These are phyloP conservation scores for Ogataea minuta DNA, from an alignment of 805 yeast genomes.

Conservation along the genomic window DNA sequence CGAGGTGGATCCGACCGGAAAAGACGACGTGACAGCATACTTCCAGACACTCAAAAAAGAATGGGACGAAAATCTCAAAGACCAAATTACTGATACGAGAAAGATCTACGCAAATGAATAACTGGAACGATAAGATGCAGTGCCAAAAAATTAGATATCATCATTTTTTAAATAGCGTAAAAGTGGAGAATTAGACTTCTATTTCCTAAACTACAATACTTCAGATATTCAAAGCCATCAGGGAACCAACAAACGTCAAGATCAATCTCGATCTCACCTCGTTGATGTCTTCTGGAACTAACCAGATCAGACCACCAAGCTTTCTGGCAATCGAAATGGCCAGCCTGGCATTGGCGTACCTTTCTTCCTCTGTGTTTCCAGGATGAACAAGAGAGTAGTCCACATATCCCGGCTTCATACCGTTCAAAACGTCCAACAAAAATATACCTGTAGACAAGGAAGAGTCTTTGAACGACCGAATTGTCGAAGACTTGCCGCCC, in stretches of 20 bases:
- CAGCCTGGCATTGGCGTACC: slow-evolving; percentile 90
- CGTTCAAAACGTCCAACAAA: slow-evolving; percentile 85
- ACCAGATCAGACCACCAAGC: slow-evolving; percentile 95
- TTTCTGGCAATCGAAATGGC: slow-evolving; percentile 98
- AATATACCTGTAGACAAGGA: slow-evolving; percentile 75
- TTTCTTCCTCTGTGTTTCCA: slow-evolving; percentile 79
- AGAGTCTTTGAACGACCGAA: slow-evolving; percentile 85
- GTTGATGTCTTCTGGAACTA: slow-evolving; percentile 98
- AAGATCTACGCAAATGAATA: slow-evolving; percentile 15
- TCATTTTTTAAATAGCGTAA: not conserved
- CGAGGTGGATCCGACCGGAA: slow-evolving; percentile 62
- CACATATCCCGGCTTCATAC: slow-evolving; percentile 95
- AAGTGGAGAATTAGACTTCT: not conserved
- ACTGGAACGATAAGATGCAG: slow-evolving; percentile 1
- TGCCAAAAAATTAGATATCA: slow-evolving; percentile 1
- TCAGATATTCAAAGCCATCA: slow-evolving; percentile 62
- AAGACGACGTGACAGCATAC: slow-evolving; percentile 63
- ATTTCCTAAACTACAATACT: slow-evolving; percentile 5
- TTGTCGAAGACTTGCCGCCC: slow-evolving; percentile 72
- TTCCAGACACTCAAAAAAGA: slow-evolving; percentile 53
- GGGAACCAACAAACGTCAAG: slow-evolving; percentile 90
- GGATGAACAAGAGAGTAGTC: slow-evolving; percentile 88
- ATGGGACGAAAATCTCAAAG: slow-evolving; percentile 74
- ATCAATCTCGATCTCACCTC: slow-evolving; percentile 94
- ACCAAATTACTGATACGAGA: slow-evolving; percentile 54